A percentile compares a stretch with the other conserved stretches of the same genome.
Conservation (phyloP, 331 rosid species). For the Phaseolus coccineus region DNA sequence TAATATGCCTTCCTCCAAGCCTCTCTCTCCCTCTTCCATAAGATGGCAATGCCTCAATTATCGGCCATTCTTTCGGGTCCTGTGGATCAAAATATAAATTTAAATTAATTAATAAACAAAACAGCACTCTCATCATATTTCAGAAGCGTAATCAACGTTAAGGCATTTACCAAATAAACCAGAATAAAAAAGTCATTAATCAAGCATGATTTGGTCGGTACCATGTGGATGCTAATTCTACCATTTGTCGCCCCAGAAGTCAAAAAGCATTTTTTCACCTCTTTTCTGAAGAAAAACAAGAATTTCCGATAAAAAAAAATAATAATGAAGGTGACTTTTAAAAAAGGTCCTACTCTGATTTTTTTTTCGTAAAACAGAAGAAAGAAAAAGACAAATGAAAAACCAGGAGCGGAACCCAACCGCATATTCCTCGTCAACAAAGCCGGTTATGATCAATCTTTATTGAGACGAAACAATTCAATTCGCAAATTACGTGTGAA, state of each 20-base stretch:
- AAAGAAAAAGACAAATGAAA: background rate
- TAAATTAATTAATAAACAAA: constrained; percentile 3
- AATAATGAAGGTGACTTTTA: background rate
- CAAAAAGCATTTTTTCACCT: constrained; percentile 37
- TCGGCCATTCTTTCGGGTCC: constrained; percentile 90
- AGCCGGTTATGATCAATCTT: background rate
- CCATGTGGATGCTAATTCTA: constrained; percentile 27
- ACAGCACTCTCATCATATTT: constrained; percentile 17
- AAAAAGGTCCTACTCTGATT: background rate
- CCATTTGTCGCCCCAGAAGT: constrained; percentile 18
- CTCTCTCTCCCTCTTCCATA: constrained; percentile 99
- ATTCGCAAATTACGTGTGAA: background rate
- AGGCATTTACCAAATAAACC: constrained; percentile 3
- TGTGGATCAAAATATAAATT: constrained; percentile 34
- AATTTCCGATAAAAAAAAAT: background rate
- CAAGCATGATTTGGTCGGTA: constrained; percentile 42
- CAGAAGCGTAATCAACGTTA: constrained; percentile 18
- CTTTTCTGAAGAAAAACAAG: constrained; percentile 29
- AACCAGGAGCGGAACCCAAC: constrained; percentile 36
- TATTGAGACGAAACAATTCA: background rate
- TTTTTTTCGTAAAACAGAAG: background rate
- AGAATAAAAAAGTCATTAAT: background rate
- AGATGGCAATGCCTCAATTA: constrained; percentile 90
- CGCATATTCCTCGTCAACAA: background rate
- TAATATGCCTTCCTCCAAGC: constrained; percentile 91